Conservation (phyloP, 1,284 basidiomycete genomes). For the Apiotrichum montevideense region DNA sequence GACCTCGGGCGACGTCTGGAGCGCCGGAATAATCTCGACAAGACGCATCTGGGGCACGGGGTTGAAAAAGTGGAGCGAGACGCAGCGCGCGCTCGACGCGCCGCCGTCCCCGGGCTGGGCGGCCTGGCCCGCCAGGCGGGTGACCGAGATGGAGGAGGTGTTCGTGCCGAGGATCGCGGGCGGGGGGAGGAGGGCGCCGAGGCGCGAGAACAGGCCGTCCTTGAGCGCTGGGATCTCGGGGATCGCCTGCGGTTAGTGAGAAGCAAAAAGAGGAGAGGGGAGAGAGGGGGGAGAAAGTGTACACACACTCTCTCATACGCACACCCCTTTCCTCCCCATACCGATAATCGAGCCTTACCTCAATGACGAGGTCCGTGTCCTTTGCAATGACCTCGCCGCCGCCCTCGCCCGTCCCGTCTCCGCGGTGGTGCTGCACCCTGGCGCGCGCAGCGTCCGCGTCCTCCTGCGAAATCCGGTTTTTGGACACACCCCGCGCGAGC, state of each 20-base stretch:
- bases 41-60: conserved; percentile 85
- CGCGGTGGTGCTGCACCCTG: conserved; percentile 56
- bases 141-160: conserved; percentile 90
- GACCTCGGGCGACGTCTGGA: conserved; percentile 77
- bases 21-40: conserved; percentile 86
- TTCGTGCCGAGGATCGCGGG: conserved; percentile 83
- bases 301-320: too few relatives aligned
- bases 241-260: conserved; percentile 58
- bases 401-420: conserved; percentile 22
- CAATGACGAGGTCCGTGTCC: conserved; percentile 83
- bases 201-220: conserved; percentile 65
- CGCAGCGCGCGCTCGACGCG: conserved; percentile 26
- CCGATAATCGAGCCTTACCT: conserved; percentile 53
- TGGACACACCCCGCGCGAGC: conserved; percentile 78
- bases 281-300: too few relatives aligned
- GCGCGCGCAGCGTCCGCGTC: conserved; percentile 69
- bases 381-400: conserved; percentile 50
- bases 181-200: conserved; percentile 63
- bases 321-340: conserved; percentile 17
- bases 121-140: conserved; percentile 80
- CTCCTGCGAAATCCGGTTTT: conserved; percentile 64
- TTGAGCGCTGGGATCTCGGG: conserved; percentile 81
- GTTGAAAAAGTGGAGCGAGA: conserved; percentile 85
- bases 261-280: too few relatives aligned
- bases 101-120: conserved; percentile 41